phyloP scores from a whole-genome alignment of 1,284 basidiomycete genomes.

The Trichosporon ovoides region DNA sequence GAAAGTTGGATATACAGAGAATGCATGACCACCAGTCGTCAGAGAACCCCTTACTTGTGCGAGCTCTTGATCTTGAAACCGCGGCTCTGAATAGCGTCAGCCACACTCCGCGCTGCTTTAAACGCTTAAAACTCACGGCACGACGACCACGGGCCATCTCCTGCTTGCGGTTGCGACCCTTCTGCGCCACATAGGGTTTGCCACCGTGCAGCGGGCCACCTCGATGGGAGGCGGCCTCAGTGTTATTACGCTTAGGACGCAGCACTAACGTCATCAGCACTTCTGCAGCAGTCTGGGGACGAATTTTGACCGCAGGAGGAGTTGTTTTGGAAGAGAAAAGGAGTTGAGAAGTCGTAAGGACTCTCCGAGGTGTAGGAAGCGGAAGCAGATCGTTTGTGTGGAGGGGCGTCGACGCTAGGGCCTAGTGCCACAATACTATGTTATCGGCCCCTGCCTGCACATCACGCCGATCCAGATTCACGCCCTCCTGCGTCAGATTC shows the following conservation, averaged over 20 bases:
- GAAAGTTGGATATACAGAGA: too few relatives aligned
- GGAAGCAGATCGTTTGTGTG: too few relatives aligned
- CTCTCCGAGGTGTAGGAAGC: too few relatives aligned
- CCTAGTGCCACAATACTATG: too few relatives aligned
- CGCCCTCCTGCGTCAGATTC: conserved; percentile 53
- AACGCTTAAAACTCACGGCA: neutral
- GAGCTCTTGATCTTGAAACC: conserved; percentile 52
- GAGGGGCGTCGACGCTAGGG: too few relatives aligned
- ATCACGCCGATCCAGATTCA: conserved; percentile 2
- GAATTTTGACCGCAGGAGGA: neutral
- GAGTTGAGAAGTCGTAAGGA: too few relatives aligned
- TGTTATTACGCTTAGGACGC: too few relatives aligned
- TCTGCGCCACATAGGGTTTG: conserved; percentile 66
- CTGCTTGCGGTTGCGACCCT: conserved; percentile 94
- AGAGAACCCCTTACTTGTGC: too few relatives aligned
- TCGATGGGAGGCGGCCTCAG: conserved; percentile 79
- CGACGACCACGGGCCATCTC: conserved; percentile 77
- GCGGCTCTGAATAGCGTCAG: conserved; percentile 53
- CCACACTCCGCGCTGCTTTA: neutral
- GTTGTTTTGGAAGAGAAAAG: too few relatives aligned
- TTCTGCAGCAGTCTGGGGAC: neutral
- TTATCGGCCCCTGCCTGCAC: too few relatives aligned
- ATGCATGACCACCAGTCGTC: too few relatives aligned
- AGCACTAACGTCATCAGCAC: neutral
- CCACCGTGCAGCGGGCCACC: conserved; percentile 54